Evolutionary conservation across 495 filamentous ascomycete genomes (phyloP).

Genomic region (Trypethelium eluteriae): DNA sequence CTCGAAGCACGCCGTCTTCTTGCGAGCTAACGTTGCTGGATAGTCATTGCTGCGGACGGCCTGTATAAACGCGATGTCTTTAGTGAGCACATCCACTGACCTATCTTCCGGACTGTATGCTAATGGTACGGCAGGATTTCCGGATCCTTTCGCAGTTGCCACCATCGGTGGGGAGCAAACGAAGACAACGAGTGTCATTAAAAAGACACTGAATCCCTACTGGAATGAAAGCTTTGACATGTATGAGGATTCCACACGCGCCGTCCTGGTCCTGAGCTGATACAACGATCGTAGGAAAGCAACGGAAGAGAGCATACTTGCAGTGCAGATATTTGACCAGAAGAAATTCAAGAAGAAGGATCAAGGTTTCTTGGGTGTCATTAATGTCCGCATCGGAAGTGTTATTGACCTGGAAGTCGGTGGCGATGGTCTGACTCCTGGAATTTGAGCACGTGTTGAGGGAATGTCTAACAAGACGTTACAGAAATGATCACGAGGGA

Average conservation of each 20-base stretch:
- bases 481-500: slow-evolving; percentile 95
- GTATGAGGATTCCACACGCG: slow-evolving; percentile 46
- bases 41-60: slow-evolving; percentile 95
- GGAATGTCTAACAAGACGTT: slow-evolving; percentile 14
- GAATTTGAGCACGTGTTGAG: slow-evolving; percentile 3
- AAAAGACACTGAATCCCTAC: slow-evolving; percentile 94
- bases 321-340: slow-evolving; percentile 97
- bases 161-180: slow-evolving; percentile 96
- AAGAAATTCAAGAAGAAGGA: slow-evolving; percentile 99
- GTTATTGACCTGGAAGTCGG: slow-evolving; percentile 82
- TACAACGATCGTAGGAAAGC: slow-evolving; percentile 52
- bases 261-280: slow-evolving; percentile 22
- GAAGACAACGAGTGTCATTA: slow-evolving; percentile 88
- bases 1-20: slow-evolving; percentile 1
- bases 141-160: slow-evolving; percentile 95
- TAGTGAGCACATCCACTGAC: slow-evolving; percentile 52
- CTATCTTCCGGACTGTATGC: slow-evolving; percentile 14
- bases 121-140: slow-evolving; percentile 60
- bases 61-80: slow-evolving; percentile 99
- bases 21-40: slow-evolving; percentile 9
- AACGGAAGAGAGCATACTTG: slow-evolving; percentile 89
- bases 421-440: slow-evolving; percentile 70
- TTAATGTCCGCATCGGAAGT: slow-evolving; percentile 90
- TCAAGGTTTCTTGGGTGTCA: slow-evolving; percentile 94
- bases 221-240: slow-evolving; percentile 99